A percentile compares a stretch with the other conserved stretches of the same genome.
Conservation (phyloP, 306 rosid genomes). For the Trifolium pratense region DNA sequence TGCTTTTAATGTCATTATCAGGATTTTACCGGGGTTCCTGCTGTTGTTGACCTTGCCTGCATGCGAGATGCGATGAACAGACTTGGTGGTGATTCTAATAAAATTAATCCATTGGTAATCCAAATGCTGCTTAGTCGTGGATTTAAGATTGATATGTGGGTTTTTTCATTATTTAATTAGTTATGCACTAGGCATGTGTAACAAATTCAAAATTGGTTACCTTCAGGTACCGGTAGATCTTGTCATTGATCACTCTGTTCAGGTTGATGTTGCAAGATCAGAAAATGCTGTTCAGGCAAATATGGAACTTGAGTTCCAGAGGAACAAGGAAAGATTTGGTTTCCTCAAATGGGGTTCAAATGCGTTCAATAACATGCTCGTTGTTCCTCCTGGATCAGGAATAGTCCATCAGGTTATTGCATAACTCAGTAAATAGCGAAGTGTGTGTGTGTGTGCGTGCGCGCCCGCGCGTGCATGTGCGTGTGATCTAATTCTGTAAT, state of each 20-base stretch:
- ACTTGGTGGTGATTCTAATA: slow-evolving; percentile 90
- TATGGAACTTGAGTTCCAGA: slow-evolving; percentile 84
- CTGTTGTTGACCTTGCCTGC: slow-evolving; percentile 97
- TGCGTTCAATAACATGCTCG: slow-evolving; percentile 90
- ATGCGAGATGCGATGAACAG: slow-evolving; percentile 98
- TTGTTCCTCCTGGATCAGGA: slow-evolving; percentile 98
- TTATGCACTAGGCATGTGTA: background rate
- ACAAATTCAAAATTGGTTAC: slow-evolving; percentile 33
- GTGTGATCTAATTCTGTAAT: background rate
- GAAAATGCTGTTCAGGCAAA: slow-evolving; percentile 92
- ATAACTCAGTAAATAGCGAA: slow-evolving; percentile 15
- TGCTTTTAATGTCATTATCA: slow-evolving; percentile 44
- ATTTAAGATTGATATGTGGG: slow-evolving; percentile 2
- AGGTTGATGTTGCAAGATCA: slow-evolving; percentile 92
- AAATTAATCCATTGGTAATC: slow-evolving; percentile 93
- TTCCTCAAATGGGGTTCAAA: slow-evolving; percentile 97
- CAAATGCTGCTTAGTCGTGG: slow-evolving; percentile 9
- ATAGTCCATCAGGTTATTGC: slow-evolving; percentile 90
- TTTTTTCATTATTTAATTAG: background rate
- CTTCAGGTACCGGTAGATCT: slow-evolving; percentile 94
- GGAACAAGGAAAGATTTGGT: slow-evolving; percentile 89
- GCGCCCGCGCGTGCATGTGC: background rate
- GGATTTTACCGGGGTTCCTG: slow-evolving; percentile 99
- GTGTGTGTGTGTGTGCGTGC: slow-evolving; percentile 4
- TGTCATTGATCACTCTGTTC: slow-evolving; percentile 99